These are phyloP conservation scores for Clavulina sp. DNA, from an alignment of 768 basidiomycete species.

Conservation along the genomic window DNA sequence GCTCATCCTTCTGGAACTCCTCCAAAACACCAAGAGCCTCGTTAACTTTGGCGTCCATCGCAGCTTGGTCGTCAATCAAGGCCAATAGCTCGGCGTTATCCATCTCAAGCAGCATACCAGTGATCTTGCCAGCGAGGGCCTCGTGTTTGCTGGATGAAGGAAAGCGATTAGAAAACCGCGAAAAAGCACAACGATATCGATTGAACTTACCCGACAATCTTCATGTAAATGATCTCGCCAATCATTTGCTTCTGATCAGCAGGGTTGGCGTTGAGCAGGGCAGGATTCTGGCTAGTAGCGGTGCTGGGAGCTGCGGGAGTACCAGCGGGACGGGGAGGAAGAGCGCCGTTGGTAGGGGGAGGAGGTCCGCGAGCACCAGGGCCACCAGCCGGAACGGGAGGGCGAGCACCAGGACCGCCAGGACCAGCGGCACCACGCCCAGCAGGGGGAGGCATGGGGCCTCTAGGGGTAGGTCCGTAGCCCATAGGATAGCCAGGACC, in stretches of 20 bases:
- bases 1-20: slow-evolving; percentile 36
- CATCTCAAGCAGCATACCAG: slow-evolving; percentile 98
- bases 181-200: background rate
- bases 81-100: slow-evolving; percentile 85
- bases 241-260: slow-evolving; percentile 98
- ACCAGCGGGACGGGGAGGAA: slow-evolving; percentile 16
- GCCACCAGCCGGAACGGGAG: slow-evolving; percentile 32
- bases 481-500: slow-evolving; percentile 47
- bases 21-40: slow-evolving; percentile 82
- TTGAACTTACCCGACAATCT: slow-evolving; percentile 52
- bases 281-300: slow-evolving; percentile 28
- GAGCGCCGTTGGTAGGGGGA: slow-evolving; percentile 39
- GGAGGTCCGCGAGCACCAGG: slow-evolving; percentile 15
- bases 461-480: slow-evolving; percentile 39
- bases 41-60: slow-evolving; percentile 76
- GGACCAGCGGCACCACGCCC: slow-evolving; percentile 21
- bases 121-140: slow-evolving; percentile 95
- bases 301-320: slow-evolving; percentile 19
- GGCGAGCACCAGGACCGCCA: slow-evolving; percentile 44
- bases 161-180: background rate
- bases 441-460: slow-evolving; percentile 35
- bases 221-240: slow-evolving; percentile 91
- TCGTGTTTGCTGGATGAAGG: slow-evolving; percentile 45
- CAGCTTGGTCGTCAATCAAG: slow-evolving; percentile 64
- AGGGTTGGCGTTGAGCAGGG: slow-evolving; percentile 40